These are phyloP conservation scores for Epichloe hybrida DNA, from an alignment of 2,329 filamentous ascomycete species.

Conservation along the genomic window DNA sequence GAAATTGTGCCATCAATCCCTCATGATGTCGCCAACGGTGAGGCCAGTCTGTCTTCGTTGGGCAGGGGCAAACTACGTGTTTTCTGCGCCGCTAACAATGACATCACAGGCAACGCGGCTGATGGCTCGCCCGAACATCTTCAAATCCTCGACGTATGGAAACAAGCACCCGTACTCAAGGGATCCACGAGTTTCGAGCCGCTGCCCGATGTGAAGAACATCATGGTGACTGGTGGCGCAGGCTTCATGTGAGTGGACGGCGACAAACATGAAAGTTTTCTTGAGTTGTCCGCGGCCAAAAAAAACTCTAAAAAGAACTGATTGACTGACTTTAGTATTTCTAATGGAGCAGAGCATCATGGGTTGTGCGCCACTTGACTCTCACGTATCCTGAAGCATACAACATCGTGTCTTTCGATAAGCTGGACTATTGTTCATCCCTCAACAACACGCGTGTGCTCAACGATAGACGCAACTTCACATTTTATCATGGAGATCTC, in stretches of 20 bases:
- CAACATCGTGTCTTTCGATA: constrained; percentile 73
- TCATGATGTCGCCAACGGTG: constrained; percentile 7
- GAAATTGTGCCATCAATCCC: neutral
- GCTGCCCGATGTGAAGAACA: constrained; percentile 57
- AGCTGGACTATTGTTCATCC: constrained; percentile 70
- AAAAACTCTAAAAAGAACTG: neutral
- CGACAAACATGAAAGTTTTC: neutral
- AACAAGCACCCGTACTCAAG: constrained; percentile 53
- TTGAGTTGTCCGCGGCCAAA: neutral
- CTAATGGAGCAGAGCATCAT: constrained; percentile 48
- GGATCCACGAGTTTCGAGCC: constrained; percentile 60
- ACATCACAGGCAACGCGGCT: constrained; percentile 7
- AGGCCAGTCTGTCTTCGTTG: neutral
- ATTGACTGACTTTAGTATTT: neutral
- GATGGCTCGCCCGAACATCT: constrained; percentile 29
- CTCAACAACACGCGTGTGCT: constrained; percentile 65
- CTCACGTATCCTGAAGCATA: constrained; percentile 61
- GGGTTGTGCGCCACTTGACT: constrained; percentile 67
- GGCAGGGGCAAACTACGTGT: no score
- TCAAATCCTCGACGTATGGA: constrained; percentile 53
- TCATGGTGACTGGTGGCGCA: constrained; percentile 72
- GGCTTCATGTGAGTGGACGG: constrained; percentile 60
- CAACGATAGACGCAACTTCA: constrained; percentile 56
- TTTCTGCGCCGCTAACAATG: neutral
- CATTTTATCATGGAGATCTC: constrained; percentile 68